A percentile compares a stretch with the other conserved stretches of the same genome.
phyloP scores from a whole-genome alignment of 2,329 filamentous ascomycete genomes.

The Alternaria consortialis region DNA sequence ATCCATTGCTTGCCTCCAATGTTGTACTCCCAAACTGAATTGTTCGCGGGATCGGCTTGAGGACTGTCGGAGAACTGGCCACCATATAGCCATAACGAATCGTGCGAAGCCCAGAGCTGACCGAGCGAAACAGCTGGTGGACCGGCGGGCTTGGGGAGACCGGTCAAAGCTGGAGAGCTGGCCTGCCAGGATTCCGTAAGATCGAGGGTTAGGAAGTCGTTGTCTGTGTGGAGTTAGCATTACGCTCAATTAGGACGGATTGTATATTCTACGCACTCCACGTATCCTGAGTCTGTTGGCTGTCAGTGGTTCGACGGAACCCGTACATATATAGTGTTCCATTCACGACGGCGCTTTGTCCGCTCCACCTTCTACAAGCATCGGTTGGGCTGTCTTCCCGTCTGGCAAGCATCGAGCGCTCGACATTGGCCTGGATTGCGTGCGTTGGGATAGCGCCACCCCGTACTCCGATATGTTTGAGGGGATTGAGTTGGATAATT shows the following conservation, averaged over 20 bases:
- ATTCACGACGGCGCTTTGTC: slow-evolving; percentile 70
- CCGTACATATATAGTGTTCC: slow-evolving; percentile 81
- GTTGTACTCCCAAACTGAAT: slow-evolving; percentile 76
- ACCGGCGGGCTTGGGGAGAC: slow-evolving; percentile 70
- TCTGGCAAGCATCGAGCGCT: slow-evolving; percentile 28
- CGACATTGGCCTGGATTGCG: slow-evolving; percentile 26
- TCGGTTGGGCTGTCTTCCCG: slow-evolving; percentile 45
- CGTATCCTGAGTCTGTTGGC: slow-evolving; percentile 68
- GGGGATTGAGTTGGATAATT: slow-evolving; percentile 40
- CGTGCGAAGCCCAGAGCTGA: slow-evolving; percentile 78
- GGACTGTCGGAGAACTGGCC: slow-evolving; percentile 76
- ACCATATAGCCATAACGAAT: slow-evolving; percentile 76
- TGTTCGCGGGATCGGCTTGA: slow-evolving; percentile 62
- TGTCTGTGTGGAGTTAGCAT: slow-evolving; percentile 47
- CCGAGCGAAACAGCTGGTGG: slow-evolving; percentile 76
- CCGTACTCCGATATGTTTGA: slow-evolving; percentile 37
- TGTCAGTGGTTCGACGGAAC: slow-evolving; percentile 68
- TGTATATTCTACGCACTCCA: slow-evolving; percentile 68
- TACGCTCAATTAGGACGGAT: not conserved
- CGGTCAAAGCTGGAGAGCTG: slow-evolving; percentile 68
- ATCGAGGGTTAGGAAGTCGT: slow-evolving; percentile 76
- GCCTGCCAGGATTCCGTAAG: slow-evolving; percentile 77
- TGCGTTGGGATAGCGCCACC: slow-evolving; percentile 37
- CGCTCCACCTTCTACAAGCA: slow-evolving; percentile 50
- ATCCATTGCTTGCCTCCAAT: slow-evolving; percentile 68